Conservation (phyloP, 495 filamentous ascomycete genomes). For the Penicillium cosmopolitanum region DNA sequence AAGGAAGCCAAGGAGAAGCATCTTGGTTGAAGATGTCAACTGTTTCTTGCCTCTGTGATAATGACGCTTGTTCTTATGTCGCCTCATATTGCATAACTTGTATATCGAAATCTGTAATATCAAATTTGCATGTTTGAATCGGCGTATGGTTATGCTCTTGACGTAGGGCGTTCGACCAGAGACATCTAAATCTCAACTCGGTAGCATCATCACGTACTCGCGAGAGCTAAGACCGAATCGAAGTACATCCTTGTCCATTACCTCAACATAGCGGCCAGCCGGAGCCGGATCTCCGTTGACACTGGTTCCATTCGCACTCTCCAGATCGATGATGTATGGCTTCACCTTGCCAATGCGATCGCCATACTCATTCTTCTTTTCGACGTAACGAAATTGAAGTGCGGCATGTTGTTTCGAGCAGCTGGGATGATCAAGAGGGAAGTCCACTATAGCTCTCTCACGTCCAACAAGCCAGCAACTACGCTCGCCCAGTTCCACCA, state of each 20-base stretch:
- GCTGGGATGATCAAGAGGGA: conserved; percentile 86
- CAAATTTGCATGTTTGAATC: not conserved
- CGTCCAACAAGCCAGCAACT: conserved; percentile 92
- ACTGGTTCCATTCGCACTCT: conserved; percentile 88
- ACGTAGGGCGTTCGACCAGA: not conserved
- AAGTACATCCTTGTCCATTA: conserved; percentile 86
- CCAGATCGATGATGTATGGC: conserved; percentile 91
- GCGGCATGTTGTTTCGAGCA: conserved; percentile 94
- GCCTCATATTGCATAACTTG: conserved; percentile 1
- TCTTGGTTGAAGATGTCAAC: conserved; percentile 15
- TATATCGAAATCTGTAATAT: conserved; percentile 16
- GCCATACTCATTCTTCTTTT: conserved; percentile 83
- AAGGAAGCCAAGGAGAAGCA: conserved; percentile 40
- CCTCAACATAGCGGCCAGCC: conserved; percentile 77
- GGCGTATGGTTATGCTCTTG: too few relatives aligned
- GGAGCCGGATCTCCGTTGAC: conserved; percentile 78
- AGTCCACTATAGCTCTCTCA: conserved; percentile 77
- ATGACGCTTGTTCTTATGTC: not conserved
- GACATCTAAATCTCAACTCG: conserved; percentile 13
- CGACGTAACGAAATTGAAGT: conserved; percentile 85
- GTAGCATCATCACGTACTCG: conserved; percentile 84
- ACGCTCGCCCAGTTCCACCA: conserved; percentile 70
- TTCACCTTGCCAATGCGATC: conserved; percentile 79
- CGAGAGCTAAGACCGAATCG: conserved; percentile 84
- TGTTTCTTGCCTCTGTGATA: not conserved